Base-by-base conservation (phyloP, 1,284 basidiomycete genomes). In the Apiotrichum mycotoxinovorans region DNA sequence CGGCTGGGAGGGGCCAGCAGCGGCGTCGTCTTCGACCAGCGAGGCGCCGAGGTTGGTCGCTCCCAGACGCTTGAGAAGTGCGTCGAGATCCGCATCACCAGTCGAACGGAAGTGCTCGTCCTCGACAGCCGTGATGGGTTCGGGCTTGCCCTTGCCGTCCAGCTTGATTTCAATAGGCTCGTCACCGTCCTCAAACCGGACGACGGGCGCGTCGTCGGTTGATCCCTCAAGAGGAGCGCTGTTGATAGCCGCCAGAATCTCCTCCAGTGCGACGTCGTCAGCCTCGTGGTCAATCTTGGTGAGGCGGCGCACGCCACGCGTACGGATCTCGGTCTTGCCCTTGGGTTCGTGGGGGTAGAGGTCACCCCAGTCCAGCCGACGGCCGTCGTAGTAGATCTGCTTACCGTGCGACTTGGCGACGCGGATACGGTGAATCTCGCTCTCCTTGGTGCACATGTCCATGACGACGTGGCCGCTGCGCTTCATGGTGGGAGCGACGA, bases 321-420 rank as follows among this genome's bases (percentile, higher is more conserved):
- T 62, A 17, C 87, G 85, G 66, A 85, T 82, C 57, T 87, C 83
- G 0, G 86, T 83, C 20, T 79, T 72, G 68, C 87, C 87, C 73
- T 89, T 90, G 4, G 88, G 83, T 20, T 80, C 77, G 73, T 98
- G 93, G 4, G 96, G 95, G 77, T 96, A 98, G 14, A 91, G 80
- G 73, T 98, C 96, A 14, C 96, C 96, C 92, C 94, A 97, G 22
- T 78, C 80, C 0, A 88, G 85, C 77, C 98, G 98, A 45, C 95
- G 85, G 1, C 94, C 93, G 72, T 98, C 96, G 69, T 98, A 93
- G 72, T 87, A 98, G 0, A 85, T 83, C 71, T 98, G 94, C 73
- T 91, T 94, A 10, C 94, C 94, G 75, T 93, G 89, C 0, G 91
- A 93, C 68, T 86, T 91, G 2, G 94, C 87, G 43, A 96, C 86